Base-by-base conservation (phyloP, 1,284 basidiomycete species). In the Malassezia nana region DNA sequence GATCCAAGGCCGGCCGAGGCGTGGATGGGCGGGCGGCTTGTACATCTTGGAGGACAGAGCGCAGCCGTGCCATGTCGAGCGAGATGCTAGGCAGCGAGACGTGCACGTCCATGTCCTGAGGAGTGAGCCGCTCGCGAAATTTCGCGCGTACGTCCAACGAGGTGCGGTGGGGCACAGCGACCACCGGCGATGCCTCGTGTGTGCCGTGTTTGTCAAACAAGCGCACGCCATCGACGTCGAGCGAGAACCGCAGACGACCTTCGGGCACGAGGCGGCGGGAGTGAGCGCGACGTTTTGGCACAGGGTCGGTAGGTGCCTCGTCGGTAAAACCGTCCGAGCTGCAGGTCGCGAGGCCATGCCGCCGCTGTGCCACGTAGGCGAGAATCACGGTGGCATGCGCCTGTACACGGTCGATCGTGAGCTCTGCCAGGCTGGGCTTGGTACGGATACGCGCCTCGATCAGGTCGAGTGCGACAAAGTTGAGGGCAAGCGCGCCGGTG, bases 381-480 rank as follows among this genome's bases (percentile, higher is more conserved):
- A 56, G 43, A 3, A 29, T 13, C 13, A 33, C 42, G 4, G 35
- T 7, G 15, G 47, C 54, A 18, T 43, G 43, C 22, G 46, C 35
- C 26, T 7, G 6, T 20, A 46, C 18, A 26, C 29, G 20, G 8
- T 39, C 47, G 6, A 50, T 2, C n/a, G 8, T 13, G 16, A 42
- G 39, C 1, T 61, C 63, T 4, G 63, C 41, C 29, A 64, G 64
- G 3, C 56, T 58, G 31, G 66, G 66, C 18, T 62, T 46, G 4
- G 65, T 29, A 30, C 58, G 60, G 20, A 71, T 38, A 38, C 64
- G 62, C 38, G 65, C 49, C 16, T 63, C 55, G 26, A 61, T 60
- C 9, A 72, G 46, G 25, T 71, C 61, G 48, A 73, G 42, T 8
- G 65, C 68, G 35, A 73, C 46, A 26, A 73, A 32, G 24, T 35